Evolutionary conservation across 495 filamentous ascomycete species (phyloP), one percentile per base, ranked within the genome.

Genomic region (Cercophora samala): DNA sequence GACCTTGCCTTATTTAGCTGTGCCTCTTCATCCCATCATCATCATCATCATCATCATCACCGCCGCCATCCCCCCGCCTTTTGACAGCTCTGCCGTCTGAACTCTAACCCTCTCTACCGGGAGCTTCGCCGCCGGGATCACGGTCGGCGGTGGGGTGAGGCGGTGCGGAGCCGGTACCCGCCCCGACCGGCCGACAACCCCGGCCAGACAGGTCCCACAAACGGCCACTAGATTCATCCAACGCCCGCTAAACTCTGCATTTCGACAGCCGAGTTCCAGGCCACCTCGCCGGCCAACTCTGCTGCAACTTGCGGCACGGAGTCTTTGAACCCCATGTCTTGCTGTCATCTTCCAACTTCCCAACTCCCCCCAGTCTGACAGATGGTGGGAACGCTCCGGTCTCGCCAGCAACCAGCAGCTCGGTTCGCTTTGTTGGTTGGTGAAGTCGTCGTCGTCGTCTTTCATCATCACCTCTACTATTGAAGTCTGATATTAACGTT

Each of bases 221-320:
- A 66, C 68, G 66, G 66, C 70, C 62, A 60, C 56, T 37, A 63
- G 32, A 62, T 22, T 25, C n/a, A n/a, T 18, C 24, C 19, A 37
- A 32, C 64, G 32, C 64, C 62, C 56, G 64, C 64, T 66, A 29
- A 58, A 58, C 23, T 53, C 62, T n/a, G 42, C 11, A 21, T 23
- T 51, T 53, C 15, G 37, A 26, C 65, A 66, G 29, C 65, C 62
- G 55, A 67, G 71, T 73, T 73, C 63, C 68, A 73, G 64, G 68
- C 68, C 68, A n/a, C 21, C n/a, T 62, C 60, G 55, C 19, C 24
- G 60, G 66, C 70, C 70, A 63, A 54, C 60, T 68, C 65, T 68
- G 70, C 70, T 63, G 63, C 70, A 72, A 46, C 66, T 64, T 72
- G 69, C 67, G 63, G 66, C 67, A 69, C 70, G 64, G 69, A 55